phyloP scores from a whole-genome alignment of 148 eudicot species.

The Fallopia convolvulus region DNA sequence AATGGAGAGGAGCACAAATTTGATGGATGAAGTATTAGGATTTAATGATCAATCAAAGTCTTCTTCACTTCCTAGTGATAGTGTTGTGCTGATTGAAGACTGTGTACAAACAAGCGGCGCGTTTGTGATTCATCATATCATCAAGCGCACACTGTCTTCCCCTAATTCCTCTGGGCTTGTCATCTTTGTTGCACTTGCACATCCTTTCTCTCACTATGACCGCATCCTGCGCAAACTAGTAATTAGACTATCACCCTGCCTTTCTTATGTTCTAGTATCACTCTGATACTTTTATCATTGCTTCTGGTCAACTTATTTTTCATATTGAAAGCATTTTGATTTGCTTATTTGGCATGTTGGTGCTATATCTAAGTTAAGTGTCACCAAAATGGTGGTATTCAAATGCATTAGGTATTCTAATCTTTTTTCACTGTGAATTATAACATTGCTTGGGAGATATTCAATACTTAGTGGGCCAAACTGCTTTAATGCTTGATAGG shows the following conservation, averaged over 20 bases:
- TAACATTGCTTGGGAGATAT: not conserved
- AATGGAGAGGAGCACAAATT: constrained; percentile 34
- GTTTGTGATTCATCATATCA: constrained; percentile 69
- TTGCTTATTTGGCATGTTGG: not conserved
- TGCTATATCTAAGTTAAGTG: not conserved
- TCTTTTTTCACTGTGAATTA: not conserved
- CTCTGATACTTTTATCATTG: not conserved
- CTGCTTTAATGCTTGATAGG: not conserved
- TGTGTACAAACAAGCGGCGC: constrained; percentile 77
- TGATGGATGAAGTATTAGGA: constrained; percentile 52
- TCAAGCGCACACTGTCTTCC: constrained; percentile 55
- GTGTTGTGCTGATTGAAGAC: constrained; percentile 57
- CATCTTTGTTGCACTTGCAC: constrained; percentile 67
- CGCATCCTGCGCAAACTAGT: constrained; percentile 88
- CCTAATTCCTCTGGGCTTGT: constrained; percentile 29
- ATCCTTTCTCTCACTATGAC: constrained; percentile 84
- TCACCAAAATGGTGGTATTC: not conserved
- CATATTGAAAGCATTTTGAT: not conserved
- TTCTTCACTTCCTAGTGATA: constrained; percentile 15
- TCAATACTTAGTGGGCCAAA: not conserved
- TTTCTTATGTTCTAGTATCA: not conserved
- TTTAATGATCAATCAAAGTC: constrained; percentile 17
- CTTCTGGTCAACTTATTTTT: not conserved
- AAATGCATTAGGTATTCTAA: not conserved
- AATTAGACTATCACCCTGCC: not conserved